These are phyloP conservation scores for Suillus placidus DNA, from an alignment of 768 basidiomycete species.

Conservation along the genomic window DNA sequence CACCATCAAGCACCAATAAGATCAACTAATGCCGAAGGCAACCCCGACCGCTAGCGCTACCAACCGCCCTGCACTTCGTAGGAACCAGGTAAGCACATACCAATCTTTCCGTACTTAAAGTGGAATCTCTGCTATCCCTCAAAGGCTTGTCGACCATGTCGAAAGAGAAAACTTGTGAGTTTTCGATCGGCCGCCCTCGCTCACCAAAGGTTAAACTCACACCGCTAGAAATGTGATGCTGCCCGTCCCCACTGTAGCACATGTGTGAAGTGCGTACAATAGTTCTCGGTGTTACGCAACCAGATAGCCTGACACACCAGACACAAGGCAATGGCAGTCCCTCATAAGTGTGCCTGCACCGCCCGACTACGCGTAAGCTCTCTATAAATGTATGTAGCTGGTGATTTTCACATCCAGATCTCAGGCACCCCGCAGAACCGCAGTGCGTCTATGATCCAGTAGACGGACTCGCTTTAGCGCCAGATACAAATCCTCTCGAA, in stretches of 20 bases:
- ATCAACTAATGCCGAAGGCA: conserved; percentile 67
- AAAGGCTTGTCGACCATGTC: conserved; percentile 81
- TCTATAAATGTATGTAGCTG: neutral
- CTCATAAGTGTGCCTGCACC: conserved; percentile 84
- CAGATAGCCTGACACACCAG: neutral
- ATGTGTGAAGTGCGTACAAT: conserved; percentile 73
- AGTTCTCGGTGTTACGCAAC: neutral
- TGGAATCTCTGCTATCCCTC: neutral
- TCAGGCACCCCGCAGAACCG: conserved; percentile 82
- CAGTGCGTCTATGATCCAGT: conserved; percentile 87
- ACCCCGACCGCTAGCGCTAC: conserved; percentile 37
- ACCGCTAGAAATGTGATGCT: conserved; percentile 81
- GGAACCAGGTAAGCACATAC: conserved; percentile 64
- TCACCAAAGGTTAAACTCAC: conserved; percentile 10
- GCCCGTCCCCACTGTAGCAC: conserved; percentile 84
- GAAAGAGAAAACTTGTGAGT: conserved; percentile 81
- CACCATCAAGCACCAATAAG: neutral
- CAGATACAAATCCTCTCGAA: conserved; percentile 78
- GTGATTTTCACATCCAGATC: conserved; percentile 15
- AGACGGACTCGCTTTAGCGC: conserved; percentile 75
- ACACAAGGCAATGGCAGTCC: conserved; percentile 74
- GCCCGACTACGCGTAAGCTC: conserved; percentile 75
- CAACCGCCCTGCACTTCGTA: conserved; percentile 66
- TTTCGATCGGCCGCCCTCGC: neutral
- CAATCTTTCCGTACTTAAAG: neutral